Evolutionary conservation across 2,329 filamentous ascomycete species (phyloP), one percentile per base, ranked within the genome.

Genomic region (Didymellaceae sp.): DNA sequence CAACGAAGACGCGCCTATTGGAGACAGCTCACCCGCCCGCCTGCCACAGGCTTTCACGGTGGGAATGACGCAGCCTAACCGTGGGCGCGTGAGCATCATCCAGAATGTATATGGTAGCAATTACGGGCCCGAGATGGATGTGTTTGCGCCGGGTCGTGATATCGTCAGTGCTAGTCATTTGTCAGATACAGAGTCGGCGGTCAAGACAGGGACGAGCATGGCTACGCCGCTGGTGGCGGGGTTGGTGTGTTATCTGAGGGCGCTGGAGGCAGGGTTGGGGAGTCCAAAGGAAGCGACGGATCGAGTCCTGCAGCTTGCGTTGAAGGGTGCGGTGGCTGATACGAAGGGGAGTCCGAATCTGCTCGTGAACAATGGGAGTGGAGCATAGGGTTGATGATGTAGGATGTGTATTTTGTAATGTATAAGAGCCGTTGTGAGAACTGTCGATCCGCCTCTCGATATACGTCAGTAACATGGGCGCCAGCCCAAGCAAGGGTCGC

Each of bases 151-250:
- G 1, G 73, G 73, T 10, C 63, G 74, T 25, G 44, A 54, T 9
- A 50, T 75, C 16, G 71, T 75, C 2, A 80, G 75, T 62, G 76
- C 82, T 26, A 37, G 33, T 13, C 33, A 35, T 21, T 83, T 60
- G 61, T 65, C 57, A 26, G 54, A 77, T 31, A 66, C 70, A 37
- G 70, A 67, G 1, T 65, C 59, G 71, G 75, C 74, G 51, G 76
- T 69, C 41, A 79, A 85, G 61, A 80, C 77, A 11, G 85, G 84
- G 14, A 87, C 85, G 9, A 82, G 78, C 32, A 86, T 86, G 84
- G 85, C 86, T 30, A 81, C 81, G 20, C 86, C 86, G 5, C 86
- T 89, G 66, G 78, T 89, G 41, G 80, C 83, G 31, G 87, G 87
- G 48, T 78, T 89, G 8, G 84, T 82, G 17, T 86, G 85, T 28